Evolutionary conservation across 163 green algal species (phyloP), one percentile per base, ranked within the genome.

Genomic region (Chlorella variabilis): DNA sequence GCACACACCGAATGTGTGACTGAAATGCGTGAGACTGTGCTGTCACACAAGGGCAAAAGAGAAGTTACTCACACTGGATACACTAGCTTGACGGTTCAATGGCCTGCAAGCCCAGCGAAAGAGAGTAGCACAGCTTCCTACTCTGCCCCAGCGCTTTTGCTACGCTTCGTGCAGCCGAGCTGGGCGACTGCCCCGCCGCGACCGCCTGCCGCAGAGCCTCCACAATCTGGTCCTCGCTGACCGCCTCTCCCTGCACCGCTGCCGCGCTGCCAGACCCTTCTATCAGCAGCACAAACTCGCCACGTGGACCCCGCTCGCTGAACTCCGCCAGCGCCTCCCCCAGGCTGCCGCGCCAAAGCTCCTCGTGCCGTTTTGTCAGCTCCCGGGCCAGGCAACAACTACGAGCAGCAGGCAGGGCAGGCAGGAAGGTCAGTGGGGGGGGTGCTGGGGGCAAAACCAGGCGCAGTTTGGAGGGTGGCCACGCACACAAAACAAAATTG

Each of bases 341-440:
- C 54, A 97, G 79, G 13, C 82, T 88, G 6, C 83, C 87, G 42
- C 89, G 66, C 48, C 84, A 85, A 18, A 90, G 80, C 68, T 93
- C 86, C 66, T 93, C 89, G 71, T 93, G 86, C 29, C 87, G 27
- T 84, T 98, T 98, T 51, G 94, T 98, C 20, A 98, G 83, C 84
- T 98, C 95, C 54, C 94, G 77, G 4, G 92, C 95, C 8, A 98
- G 78, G 71, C 91, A 95, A 48, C 91, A 94, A 6, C 71, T 78
- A n/a, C 3, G 68, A 29, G 65, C 17, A 48, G 62, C 33, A 15
- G 59, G 7, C 18, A 41, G 4, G 27, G 58, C n/a, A n/a, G n/a
- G n/a, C n/a, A n/a, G n/a, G n/a, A n/a, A n/a, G n/a, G n/a, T n/a
- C n/a, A n/a, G n/a, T n/a, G n/a, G n/a, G n/a, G n/a, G n/a, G n/a